Conservation (phyloP, 2,329 filamentous ascomycete species). For the Fusarium austroafricanum region DNA sequence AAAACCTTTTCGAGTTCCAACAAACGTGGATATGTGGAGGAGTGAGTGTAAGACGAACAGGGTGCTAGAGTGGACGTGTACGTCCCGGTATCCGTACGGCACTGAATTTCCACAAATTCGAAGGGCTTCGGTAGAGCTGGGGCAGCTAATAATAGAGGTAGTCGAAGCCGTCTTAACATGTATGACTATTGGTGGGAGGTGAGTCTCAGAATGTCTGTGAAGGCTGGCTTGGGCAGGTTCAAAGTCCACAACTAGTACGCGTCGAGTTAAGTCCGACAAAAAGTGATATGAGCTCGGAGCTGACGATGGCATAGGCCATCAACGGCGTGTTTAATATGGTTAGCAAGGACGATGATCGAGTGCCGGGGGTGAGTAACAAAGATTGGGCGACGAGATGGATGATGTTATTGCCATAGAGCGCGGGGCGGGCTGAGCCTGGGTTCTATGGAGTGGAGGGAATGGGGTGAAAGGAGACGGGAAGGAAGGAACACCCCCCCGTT, state of each 20-base stretch:
- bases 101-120: constrained; percentile 25
- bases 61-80: constrained; percentile 28
- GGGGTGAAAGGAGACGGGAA: constrained; percentile 33
- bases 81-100: constrained; percentile 9
- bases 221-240: constrained; percentile 7
- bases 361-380: constrained; percentile 35
- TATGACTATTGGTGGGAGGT: constrained; percentile 16
- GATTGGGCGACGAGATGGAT: constrained; percentile 41
- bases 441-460: constrained; percentile 27
- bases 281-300: constrained; percentile 16
- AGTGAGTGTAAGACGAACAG: constrained; percentile 18
- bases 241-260: constrained; percentile 18
- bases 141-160: constrained; percentile 26
- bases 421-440: constrained; percentile 40
- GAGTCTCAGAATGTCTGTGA: constrained; percentile 9
- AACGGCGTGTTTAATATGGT: constrained; percentile 25
- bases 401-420: constrained; percentile 44
- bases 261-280: constrained; percentile 14
- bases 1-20: constrained; percentile 25
- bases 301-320: constrained; percentile 29
- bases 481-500: constrained; percentile 35
- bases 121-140: constrained; percentile 14
- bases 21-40: constrained; percentile 29
- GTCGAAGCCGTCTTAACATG: constrained; percentile 22
- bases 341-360: constrained; percentile 32